phyloP scores from a whole-genome alignment of 2,329 filamentous ascomycete species.

The Graphilbum sp. region DNA sequence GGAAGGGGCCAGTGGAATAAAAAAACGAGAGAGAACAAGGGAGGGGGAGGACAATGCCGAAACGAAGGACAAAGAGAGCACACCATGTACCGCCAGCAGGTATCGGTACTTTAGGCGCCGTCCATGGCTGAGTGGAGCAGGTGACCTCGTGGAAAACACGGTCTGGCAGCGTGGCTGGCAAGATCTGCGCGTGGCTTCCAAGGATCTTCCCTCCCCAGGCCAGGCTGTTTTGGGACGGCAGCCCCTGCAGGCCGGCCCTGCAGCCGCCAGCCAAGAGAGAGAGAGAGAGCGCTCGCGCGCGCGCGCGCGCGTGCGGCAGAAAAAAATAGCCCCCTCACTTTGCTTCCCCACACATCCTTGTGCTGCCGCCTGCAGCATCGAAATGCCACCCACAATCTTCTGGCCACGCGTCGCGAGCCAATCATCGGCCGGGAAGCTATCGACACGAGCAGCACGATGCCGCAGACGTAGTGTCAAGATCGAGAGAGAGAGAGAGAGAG shows the following conservation, averaged over 20 bases:
- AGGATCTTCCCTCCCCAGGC: constrained; percentile 16
- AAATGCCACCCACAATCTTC: background rate
- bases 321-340: no score
- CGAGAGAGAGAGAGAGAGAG: no score
- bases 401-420: no score
- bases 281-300: no score
- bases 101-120: background rate
- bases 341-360: background rate
- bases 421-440: no score
- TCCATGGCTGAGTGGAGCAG: constrained; percentile 2
- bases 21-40: background rate
- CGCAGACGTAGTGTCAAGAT: no score
- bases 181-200: constrained; percentile 24
- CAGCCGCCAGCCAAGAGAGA: constrained; percentile 7
- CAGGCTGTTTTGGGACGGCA: constrained; percentile 14
- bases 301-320: no score
- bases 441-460: no score
- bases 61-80: no score
- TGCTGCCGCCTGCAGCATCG: background rate
- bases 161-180: constrained; percentile 13
- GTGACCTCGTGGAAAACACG: constrained; percentile 11
- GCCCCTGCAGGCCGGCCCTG: constrained; percentile 12
- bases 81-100: background rate
- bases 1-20: no score
- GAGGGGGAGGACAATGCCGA: no score